Base-by-base conservation (phyloP, 1,284 basidiomycete species). In the Xerocomus nothofagi region DNA sequence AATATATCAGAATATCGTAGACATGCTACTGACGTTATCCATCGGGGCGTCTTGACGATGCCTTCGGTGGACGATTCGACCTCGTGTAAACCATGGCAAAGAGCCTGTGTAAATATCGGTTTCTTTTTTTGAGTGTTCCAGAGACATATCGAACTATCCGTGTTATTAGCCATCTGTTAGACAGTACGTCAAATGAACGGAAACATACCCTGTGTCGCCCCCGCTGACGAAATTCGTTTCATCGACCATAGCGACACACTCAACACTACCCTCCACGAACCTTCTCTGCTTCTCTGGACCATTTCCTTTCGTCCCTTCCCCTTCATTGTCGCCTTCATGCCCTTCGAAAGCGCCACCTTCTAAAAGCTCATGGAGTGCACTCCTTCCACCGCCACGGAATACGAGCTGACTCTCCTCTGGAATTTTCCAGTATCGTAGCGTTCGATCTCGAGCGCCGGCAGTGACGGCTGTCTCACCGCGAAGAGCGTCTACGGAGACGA, bases 111-210 rank as follows among this genome's bases (percentile, higher is more conserved):
- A 69, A 89, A 98, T 42, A 97, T 74, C 0, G 96, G 93, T 71
- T 99, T 99, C 78, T 99, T 98, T 77, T 95, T 97, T 53, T 84
- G 82, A n/a, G 86, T 91, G 31, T 80, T 82, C 95, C 96, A 99
- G 6, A 99, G 77, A 55, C 84, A 89, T 62, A 99, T 86, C 6
- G 92, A 88, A 1, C 93, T 96, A 58, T 0, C 7, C 15, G 10
- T 7, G 26, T 6, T 18, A 15, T 57, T 33, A 47, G 41, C 6
- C 30, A 17, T 15, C n/a, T 50, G 42, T 9, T 10, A 39, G 26
- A 20, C 37, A 18, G 46, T 27, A 39, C 20, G 21, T 65, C 69
- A 31, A 41, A 32, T 44, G 39, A 49, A 54, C 10, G 43, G 12
- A 44, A 18, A 76, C 80, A 55, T 67, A 93, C 91, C 97, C 96